Conservation (phyloP, 2,329 filamentous ascomycete species). For the Clonostachys chloroleuca region DNA sequence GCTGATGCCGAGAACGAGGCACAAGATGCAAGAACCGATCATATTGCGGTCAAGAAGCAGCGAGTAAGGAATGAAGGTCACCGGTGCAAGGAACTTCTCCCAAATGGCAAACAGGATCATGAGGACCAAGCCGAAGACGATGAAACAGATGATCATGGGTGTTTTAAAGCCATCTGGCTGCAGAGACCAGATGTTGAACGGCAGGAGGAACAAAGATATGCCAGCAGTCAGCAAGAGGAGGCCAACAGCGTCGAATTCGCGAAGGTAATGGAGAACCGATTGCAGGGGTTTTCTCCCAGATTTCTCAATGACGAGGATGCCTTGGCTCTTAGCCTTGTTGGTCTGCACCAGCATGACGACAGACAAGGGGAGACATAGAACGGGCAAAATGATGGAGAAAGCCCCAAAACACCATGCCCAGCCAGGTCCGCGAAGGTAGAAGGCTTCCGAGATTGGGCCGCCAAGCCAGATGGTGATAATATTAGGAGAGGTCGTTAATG, state of each 20-base stretch:
- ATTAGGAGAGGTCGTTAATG: slow-evolving; percentile 43
- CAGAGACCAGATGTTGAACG: slow-evolving; percentile 54
- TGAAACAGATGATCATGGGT: slow-evolving; percentile 33
- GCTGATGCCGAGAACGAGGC: slow-evolving; percentile 26
- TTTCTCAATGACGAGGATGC: slow-evolving; percentile 20
- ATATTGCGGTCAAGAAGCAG: slow-evolving; percentile 29
- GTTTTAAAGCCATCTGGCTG: slow-evolving; percentile 33
- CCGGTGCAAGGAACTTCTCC: slow-evolving; percentile 30
- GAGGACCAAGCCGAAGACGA: slow-evolving; percentile 29
- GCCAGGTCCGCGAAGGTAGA: slow-evolving; percentile 38
- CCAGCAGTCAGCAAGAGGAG: slow-evolving; percentile 58
- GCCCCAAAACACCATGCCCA: slow-evolving; percentile 35
- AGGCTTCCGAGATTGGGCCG: slow-evolving; percentile 45
- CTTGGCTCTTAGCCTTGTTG: slow-evolving; percentile 43
- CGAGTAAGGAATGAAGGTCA: slow-evolving; percentile 30
- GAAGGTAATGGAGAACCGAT: slow-evolving; percentile 41
- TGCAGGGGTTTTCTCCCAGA: slow-evolving; percentile 3
- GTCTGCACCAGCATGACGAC: slow-evolving; percentile 47
- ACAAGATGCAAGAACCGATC: slow-evolving; percentile 27
- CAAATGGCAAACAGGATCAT: slow-evolving; percentile 29
- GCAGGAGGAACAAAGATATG: slow-evolving; percentile 61
- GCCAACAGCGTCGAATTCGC: slow-evolving; percentile 62
- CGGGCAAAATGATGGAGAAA: slow-evolving; percentile 57
- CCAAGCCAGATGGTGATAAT: slow-evolving; percentile 60
- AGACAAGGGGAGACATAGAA: slow-evolving; percentile 52